Percentiles rank a stretch among this genome's conserved stretches.
Conservation (phyloP, 345 rosid species). For the Passiflora organensis region DNA sequence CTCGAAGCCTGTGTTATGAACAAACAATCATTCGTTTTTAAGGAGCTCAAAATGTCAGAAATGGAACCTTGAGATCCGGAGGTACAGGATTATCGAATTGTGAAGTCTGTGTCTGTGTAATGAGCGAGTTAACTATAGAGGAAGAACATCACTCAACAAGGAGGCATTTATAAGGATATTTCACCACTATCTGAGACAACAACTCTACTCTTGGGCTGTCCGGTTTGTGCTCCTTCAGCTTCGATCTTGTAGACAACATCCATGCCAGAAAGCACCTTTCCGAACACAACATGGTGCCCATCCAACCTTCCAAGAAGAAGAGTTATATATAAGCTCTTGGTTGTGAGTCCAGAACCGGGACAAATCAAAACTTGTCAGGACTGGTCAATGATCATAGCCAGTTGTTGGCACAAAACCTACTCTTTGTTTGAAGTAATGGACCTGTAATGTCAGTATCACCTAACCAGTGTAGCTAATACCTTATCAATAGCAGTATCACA, state of each 20-base stretch:
- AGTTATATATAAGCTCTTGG: too few species aligned
- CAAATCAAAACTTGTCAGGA: not conserved
- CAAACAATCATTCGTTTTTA: too few species aligned
- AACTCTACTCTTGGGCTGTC: slow-evolving; percentile 70
- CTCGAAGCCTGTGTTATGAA: too few species aligned
- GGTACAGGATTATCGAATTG: too few species aligned
- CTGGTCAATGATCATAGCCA: not conserved
- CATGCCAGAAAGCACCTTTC: slow-evolving; percentile 90
- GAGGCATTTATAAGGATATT: slow-evolving; percentile 44
- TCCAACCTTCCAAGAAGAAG: slow-evolving; percentile 55
- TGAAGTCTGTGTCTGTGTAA: not conserved
- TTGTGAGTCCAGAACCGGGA: not conserved
- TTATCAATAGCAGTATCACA: too few species aligned
- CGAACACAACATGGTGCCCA: slow-evolving; percentile 87
- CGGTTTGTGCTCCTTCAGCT: slow-evolving; percentile 78
- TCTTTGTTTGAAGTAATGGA: too few species aligned
- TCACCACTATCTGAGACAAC: slow-evolving; percentile 83
- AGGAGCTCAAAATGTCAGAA: too few species aligned
- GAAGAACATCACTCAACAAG: not conserved
- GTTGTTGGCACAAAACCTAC: slow-evolving; percentile 1
- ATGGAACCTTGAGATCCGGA: too few species aligned
- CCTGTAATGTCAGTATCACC: too few species aligned
- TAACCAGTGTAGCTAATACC: too few species aligned
- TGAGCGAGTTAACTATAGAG: not conserved
- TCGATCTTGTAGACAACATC: slow-evolving; percentile 82